Base-by-base conservation (phyloP, 2,329 filamentous ascomycete genomes). In the Aureobasidium sp. region DNA sequence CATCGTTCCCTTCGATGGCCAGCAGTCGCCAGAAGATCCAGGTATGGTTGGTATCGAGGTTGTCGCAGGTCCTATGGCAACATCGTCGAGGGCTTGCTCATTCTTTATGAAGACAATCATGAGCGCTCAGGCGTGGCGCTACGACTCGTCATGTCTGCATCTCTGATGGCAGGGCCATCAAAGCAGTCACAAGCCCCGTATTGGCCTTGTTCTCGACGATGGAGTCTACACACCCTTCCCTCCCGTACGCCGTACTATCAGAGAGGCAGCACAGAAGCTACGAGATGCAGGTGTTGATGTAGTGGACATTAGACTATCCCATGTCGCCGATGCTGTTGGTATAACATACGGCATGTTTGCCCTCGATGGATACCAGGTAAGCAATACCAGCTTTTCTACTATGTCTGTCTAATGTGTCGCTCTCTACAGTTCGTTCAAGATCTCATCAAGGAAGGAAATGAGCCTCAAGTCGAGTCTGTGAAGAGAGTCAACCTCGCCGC, bases 111-210 rank as follows among this genome's bases (percentile, higher is more conserved):
- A 77, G 60, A 72, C 76, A 0, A 72, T 87, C 11, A 72, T 86
- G 5, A 75, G 74, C 60, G 69, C 76, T 2, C 68, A 80, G 64
- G 84, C 85, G 0, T 87, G 84, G 85, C 73, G 79, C 0, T 69
- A 69, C 2, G 84, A 87, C 62, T 78, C 84, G 0, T 79, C 79
- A n/a, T 80, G 84, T 45, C 67, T 85, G 1, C 83, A 84, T 0
- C 78, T 86, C 27, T 80, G 82, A 0, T 87, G 84, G 83, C 39
- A 62, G 6, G 53, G 63, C 17, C 62, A 67, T 27, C 63, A 64
- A 0, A 27, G 40, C 24, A 63, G 50, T 29, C 47, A 60, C 2
- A 65, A 61, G 47, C 63, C 68, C 5, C 57, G 65, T 11, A 66
- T 69, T 50, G 68, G 65, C 2, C 37, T 69, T 19, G 66, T 63